Percentiles rank a stretch among this genome's conserved stretches.
phyloP scores from a whole-genome alignment of 2,329 filamentous ascomycete species.

The Talaromyces sp. region DNA sequence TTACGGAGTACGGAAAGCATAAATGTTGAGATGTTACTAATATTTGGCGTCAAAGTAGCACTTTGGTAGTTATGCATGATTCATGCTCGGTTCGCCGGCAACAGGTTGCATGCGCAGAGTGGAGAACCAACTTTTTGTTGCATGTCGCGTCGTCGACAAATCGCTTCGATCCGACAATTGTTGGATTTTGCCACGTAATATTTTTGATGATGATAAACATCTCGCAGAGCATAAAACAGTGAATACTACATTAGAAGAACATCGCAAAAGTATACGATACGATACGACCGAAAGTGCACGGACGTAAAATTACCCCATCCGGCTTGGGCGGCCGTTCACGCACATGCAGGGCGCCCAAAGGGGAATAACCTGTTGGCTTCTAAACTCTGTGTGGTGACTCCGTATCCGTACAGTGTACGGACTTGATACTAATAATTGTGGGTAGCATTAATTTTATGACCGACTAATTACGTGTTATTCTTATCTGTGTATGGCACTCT shows the following conservation, averaged over 20 bases:
- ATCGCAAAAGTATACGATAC: not conserved
- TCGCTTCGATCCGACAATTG: not conserved
- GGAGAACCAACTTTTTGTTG: not conserved
- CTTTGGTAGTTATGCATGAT: not conserved
- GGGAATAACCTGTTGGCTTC: not conserved
- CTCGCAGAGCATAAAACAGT: not conserved
- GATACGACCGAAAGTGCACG: not conserved
- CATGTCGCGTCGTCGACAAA: not conserved
- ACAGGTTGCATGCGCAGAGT: not conserved
- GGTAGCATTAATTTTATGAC: not conserved
- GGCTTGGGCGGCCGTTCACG: not conserved
- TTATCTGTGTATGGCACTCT: too few relatives aligned
- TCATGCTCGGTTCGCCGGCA: not conserved
- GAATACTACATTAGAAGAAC: not conserved
- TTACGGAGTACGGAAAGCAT: too few relatives aligned
- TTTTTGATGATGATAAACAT: not conserved
- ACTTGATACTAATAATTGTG: too few relatives aligned
- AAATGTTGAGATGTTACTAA: too few relatives aligned
- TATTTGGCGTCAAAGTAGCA: too few relatives aligned
- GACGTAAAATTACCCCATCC: not conserved
- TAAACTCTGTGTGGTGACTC: not conserved
- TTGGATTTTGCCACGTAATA: not conserved
- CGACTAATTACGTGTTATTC: too few relatives aligned
- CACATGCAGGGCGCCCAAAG: not conserved
- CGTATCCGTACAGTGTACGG: not conserved